Evolutionary conservation across 202 grass and related monocot species (phyloP).

Genomic region (Elaeis oleifera): DNA sequence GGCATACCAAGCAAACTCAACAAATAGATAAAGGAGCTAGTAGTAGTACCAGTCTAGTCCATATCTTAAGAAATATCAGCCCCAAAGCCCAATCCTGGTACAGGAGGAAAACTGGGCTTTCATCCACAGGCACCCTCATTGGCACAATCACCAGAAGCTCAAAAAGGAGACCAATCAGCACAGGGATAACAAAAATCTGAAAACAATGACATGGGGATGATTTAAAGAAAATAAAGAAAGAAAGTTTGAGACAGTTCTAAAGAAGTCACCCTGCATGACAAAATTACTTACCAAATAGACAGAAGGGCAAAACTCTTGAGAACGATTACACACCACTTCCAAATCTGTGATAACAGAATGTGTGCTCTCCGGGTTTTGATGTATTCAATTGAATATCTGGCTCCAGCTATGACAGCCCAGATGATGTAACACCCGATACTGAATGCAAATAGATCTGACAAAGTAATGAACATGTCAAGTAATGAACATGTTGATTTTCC

Average conservation of each 20-base stretch:
- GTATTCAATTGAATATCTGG: conserved; percentile 29
- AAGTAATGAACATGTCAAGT: conserved; percentile 7
- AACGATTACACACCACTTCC: conserved; percentile 30
- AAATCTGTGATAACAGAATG: conserved; percentile 23
- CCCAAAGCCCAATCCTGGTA: conserved; percentile 99
- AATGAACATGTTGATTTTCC: conserved; percentile 12
- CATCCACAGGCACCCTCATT: conserved; percentile 92
- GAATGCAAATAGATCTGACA: conserved; percentile 42
- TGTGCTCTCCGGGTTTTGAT: conserved; percentile 25
- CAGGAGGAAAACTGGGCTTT: conserved; percentile 93
- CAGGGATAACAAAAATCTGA: conserved; percentile 89
- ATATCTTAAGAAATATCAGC: conserved; percentile 36
- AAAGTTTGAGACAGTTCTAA: conserved; percentile 11
- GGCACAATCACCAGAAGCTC: conserved; percentile 94
- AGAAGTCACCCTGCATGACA: not conserved
- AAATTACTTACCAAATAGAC: conserved; percentile 38
- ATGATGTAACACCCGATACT: conserved; percentile 34
- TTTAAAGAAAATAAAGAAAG: conserved; percentile 3
- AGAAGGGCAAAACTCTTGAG: conserved; percentile 34
- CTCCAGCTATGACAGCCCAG: conserved; percentile 27
- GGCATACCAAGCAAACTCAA: no score
- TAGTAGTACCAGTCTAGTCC: conserved; percentile 39
- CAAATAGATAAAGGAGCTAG: no score
- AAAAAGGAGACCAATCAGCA: conserved; percentile 92
- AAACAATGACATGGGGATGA: not conserved